phyloP scores from a whole-genome alignment of 345 rosid genomes.

The Nephelium lappaceum region DNA sequence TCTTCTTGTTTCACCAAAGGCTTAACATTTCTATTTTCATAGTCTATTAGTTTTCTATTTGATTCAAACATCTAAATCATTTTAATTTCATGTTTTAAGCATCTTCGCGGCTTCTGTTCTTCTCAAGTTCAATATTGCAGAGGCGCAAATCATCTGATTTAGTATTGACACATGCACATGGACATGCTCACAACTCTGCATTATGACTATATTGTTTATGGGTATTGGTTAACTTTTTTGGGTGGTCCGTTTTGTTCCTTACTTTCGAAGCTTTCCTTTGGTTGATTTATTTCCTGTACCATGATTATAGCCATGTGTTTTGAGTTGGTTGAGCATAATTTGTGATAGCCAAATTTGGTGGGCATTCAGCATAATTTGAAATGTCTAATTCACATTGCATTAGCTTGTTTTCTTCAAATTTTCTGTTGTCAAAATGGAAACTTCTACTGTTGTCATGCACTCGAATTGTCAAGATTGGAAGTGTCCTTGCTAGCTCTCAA shows the following conservation, averaged over 20 bases:
- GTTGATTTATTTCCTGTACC: conserved; percentile 7
- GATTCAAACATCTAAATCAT: conserved; percentile 11
- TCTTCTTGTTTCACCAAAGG: conserved; percentile 87
- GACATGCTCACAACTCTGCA: neutral
- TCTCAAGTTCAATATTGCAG: too few species aligned
- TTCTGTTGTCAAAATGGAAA: neutral
- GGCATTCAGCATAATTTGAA: neutral
- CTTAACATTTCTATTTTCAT: neutral
- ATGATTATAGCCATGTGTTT: neutral
- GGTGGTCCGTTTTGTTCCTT: neutral
- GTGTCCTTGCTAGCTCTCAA: neutral
- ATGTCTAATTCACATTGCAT: neutral
- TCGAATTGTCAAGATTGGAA: neutral
- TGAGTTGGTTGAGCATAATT: neutral
- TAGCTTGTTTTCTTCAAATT: neutral
- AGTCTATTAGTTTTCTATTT: conserved; percentile 1
- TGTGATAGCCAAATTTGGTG: too few species aligned
- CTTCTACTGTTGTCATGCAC: neutral
- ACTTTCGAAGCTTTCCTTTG: conserved; percentile 11
- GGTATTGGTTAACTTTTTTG: neutral
- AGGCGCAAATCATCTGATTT: too few species aligned
- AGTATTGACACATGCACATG: neutral
- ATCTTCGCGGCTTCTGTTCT: conserved; percentile 63
- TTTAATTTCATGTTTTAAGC: conserved; percentile 43
- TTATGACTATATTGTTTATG: neutral